Percentiles rank a stretch among this genome's conserved stretches.
phyloP scores from a whole-genome alignment of 1,139 yeast species.

The Torulaspora globosa region DNA sequence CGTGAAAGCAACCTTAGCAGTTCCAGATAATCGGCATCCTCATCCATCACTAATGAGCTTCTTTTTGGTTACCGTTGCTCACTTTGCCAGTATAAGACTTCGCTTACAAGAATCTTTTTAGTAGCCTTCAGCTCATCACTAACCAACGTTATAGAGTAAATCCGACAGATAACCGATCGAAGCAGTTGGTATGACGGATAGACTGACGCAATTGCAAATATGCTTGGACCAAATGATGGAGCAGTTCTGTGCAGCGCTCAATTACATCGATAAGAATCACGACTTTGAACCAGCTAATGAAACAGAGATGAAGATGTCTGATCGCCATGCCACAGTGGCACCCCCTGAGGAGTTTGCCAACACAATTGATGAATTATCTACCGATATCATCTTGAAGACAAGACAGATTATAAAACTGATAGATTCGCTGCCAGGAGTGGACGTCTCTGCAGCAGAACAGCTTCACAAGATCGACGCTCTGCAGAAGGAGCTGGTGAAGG shows the following conservation, averaged over 20 bases:
- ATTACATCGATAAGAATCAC: slow-evolving; percentile 74
- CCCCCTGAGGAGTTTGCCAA: slow-evolving; percentile 51
- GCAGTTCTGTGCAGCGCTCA: slow-evolving; percentile 86
- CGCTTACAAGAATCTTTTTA: slow-evolving; percentile 1
- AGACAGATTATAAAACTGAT: slow-evolving; percentile 83
- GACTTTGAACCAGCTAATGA: slow-evolving; percentile 48
- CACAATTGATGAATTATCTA: slow-evolving; percentile 67
- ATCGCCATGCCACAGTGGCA: slow-evolving; percentile 42
- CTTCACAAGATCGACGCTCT: slow-evolving; percentile 58
- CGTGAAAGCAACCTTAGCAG: slow-evolving; percentile 22
- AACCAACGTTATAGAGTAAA: background rate
- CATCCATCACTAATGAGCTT: slow-evolving; percentile 5
- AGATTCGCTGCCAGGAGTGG: slow-evolving; percentile 89
- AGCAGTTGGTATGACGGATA: slow-evolving; percentile 51
- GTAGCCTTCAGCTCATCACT: no score
- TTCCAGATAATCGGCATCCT: slow-evolving; percentile 14
- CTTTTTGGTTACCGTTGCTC: background rate
- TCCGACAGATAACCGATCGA: background rate
- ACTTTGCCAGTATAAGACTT: background rate
- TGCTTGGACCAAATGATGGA: slow-evolving; percentile 89
- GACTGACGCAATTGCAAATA: slow-evolving; percentile 86
- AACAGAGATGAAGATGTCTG: slow-evolving; percentile 50
- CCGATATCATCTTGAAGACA: slow-evolving; percentile 79
- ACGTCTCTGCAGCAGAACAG: slow-evolving; percentile 75
- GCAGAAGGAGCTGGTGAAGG: slow-evolving; percentile 56